Conservation (phyloP, 257 asterid species). For the Gardenia jasminoides region DNA sequence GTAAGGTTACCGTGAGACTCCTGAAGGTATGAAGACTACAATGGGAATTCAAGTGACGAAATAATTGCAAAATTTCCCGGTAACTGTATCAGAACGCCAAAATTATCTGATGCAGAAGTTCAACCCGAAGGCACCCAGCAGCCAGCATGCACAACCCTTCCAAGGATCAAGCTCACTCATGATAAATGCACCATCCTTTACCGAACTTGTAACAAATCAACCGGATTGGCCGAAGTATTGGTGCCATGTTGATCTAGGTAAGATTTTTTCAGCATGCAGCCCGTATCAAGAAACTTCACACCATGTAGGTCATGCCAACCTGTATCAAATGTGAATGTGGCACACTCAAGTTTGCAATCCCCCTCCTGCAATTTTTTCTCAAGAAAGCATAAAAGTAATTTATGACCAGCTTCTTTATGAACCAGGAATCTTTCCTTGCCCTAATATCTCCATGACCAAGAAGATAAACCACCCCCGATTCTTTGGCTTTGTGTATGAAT, state of each 20-base stretch:
- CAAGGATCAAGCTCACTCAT: neutral
- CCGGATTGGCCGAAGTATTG: neutral
- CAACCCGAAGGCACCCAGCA: neutral
- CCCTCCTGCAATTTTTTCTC: slow-evolving; percentile 89
- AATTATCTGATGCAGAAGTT: neutral
- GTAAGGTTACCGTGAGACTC: neutral
- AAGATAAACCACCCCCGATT: slow-evolving; percentile 86
- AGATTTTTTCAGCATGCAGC: neutral
- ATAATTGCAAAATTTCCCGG: slow-evolving; percentile 10
- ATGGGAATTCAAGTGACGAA: neutral
- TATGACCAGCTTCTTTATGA: slow-evolving; percentile 81
- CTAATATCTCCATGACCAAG: slow-evolving; percentile 90
- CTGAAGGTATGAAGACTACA: neutral
- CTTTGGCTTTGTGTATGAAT: slow-evolving; percentile 75
- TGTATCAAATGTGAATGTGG: slow-evolving; percentile 87
- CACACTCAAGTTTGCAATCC: slow-evolving; percentile 78
- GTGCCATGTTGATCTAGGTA: slow-evolving; percentile 1
- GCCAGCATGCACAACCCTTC: neutral
- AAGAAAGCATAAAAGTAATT: slow-evolving; percentile 88
- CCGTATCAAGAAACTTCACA: slow-evolving; percentile 35
- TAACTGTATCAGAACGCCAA: neutral
- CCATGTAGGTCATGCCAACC: slow-evolving; percentile 97
- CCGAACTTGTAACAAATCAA: neutral
- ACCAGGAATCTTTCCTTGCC: slow-evolving; percentile 95
- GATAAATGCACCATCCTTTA: neutral